Percentiles rank a stretch among this genome's conserved stretches.
These are phyloP conservation scores for Aureobasidium sp. DNA, from an alignment of 2,329 filamentous ascomycete genomes.

Conservation along the genomic window DNA sequence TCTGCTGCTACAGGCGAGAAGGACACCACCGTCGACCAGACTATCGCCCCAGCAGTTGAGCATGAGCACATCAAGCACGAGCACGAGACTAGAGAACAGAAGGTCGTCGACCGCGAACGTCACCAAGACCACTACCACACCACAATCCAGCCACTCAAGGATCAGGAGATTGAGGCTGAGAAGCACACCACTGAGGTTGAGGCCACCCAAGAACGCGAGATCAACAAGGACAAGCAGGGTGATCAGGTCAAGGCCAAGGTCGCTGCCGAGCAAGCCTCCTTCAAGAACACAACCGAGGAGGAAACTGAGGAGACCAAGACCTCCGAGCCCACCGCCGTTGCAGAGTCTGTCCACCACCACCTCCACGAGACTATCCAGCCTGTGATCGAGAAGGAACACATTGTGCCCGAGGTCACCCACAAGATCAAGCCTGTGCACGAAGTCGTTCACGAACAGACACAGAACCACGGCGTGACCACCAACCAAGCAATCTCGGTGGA, in stretches of 20 bases:
- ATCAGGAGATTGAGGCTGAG: slow-evolving; percentile 48
- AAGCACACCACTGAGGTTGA: slow-evolving; percentile 55
- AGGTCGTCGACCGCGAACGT: slow-evolving; percentile 60
- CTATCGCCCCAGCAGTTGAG: slow-evolving; percentile 51
- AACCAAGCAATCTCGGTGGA: slow-evolving; percentile 22
- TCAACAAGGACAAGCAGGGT: slow-evolving; percentile 47
- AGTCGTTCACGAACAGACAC: slow-evolving; percentile 28
- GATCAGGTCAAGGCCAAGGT: slow-evolving; percentile 21
- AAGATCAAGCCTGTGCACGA: slow-evolving; percentile 67
- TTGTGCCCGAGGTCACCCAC: slow-evolving; percentile 61
- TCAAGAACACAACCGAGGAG: slow-evolving; percentile 20
- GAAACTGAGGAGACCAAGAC: slow-evolving; percentile 40
- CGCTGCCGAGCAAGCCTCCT: slow-evolving; percentile 18
- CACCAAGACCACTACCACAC: slow-evolving; percentile 69
- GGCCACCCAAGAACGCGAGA: slow-evolving; percentile 53
- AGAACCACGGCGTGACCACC: slow-evolving; percentile 22
- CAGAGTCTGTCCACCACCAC: slow-evolving; percentile 59
- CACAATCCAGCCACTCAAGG: slow-evolving; percentile 56
- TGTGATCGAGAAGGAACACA: slow-evolving; percentile 59
- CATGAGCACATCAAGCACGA: slow-evolving; percentile 55
- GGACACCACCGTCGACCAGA: slow-evolving; percentile 62
- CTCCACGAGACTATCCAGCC: slow-evolving; percentile 65
- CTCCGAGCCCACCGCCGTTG: slow-evolving; percentile 43
- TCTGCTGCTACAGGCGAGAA: slow-evolving; percentile 5
- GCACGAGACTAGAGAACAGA: slow-evolving; percentile 53